Evolutionary conservation across 176 grass and related monocot species (phyloP), one percentile per base, ranked within the genome.

Genomic region (Paspalum notatum): DNA sequence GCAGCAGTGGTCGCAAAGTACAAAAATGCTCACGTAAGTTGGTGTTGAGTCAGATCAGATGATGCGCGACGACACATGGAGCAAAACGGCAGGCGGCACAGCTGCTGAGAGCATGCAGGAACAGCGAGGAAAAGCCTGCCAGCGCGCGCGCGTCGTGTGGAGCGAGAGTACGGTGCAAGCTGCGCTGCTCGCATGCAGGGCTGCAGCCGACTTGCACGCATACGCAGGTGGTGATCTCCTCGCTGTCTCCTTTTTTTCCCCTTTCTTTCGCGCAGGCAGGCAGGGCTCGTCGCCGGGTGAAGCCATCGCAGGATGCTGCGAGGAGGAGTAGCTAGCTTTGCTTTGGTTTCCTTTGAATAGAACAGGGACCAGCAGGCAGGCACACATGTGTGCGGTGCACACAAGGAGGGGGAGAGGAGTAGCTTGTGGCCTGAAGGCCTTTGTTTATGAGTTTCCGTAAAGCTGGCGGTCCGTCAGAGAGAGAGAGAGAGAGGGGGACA

Each of bases 361-460:
- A 67, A 49, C 51, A 67, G 1, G 0, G 44, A 46, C 8, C 44
- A 12, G 12, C 46, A 0, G 7, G 42, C 25, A 25, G 53, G 15
- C 63, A 72, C 72, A 66, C 72, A 77, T 81, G 71, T 82, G 82
- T 57, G 82, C 32, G 3, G 32, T 32, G 2, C 44, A 80, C 75
- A 84, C n/a, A n/a, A n/a, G n/a, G n/a, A n/a, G n/a, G n/a, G n/a
- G 67, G 66, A 5, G 6, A 12, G 4, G 37, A 24, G 9, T 21
- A 20, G 67, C 79, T 15, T 15, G 18, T 4, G 43, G 39, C 6
- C 39, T 53, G 45, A 56, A 48, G 43, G 54, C 42, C 73, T 82
- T 97, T 88, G 86, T 91, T 91, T 91, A 87, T 87, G 85, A 91
- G 87, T 93, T 97, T 93, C 89, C 83, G 83, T 91, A 93, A 93